Evolutionary conservation across 768 basidiomycete species (phyloP).

Genomic region (Auricularia auricula-judae): DNA sequence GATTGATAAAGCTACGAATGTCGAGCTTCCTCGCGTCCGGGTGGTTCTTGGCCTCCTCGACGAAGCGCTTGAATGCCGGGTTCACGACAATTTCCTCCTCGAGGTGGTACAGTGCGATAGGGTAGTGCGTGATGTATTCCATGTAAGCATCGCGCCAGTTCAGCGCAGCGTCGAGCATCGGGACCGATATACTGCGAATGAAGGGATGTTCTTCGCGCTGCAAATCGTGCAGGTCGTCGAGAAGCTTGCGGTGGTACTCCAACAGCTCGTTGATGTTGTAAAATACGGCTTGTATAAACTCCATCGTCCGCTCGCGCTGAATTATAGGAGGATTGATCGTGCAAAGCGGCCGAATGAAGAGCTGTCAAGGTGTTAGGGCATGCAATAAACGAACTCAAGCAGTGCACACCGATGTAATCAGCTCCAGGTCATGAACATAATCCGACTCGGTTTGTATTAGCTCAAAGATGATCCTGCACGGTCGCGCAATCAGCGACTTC

Average conservation of each 20-base stretch:
- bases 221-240: slow-evolving; percentile 73
- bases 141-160: slow-evolving; percentile 90
- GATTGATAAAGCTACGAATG: slow-evolving; percentile 87
- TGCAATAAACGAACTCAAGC: not conserved
- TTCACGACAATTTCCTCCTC: slow-evolving; percentile 84
- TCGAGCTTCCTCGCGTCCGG: slow-evolving; percentile 76
- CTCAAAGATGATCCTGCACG: slow-evolving; percentile 75
- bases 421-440: slow-evolving; percentile 86
- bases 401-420: slow-evolving; percentile 56
- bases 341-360: slow-evolving; percentile 72
- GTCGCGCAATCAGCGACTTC: not conserved
- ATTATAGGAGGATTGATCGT: slow-evolving; percentile 72
- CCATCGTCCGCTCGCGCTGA: slow-evolving; percentile 51
- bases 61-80: slow-evolving; percentile 65
- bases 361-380: slow-evolving; percentile 29
- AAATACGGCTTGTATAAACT: slow-evolving; percentile 79
- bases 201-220: slow-evolving; percentile 81
- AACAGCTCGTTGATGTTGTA: slow-evolving; percentile 76
- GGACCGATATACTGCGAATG: slow-evolving; percentile 70
- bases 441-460: slow-evolving; percentile 93
- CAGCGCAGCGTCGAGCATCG: slow-evolving; percentile 79
- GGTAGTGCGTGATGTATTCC: slow-evolving; percentile 86
- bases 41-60: slow-evolving; percentile 63
- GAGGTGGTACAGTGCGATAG: slow-evolving; percentile 78
- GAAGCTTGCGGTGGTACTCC: slow-evolving; percentile 60